These are phyloP conservation scores for Aspergillus arachidicola DNA, from an alignment of 2,329 filamentous ascomycete genomes.

Conservation along the genomic window DNA sequence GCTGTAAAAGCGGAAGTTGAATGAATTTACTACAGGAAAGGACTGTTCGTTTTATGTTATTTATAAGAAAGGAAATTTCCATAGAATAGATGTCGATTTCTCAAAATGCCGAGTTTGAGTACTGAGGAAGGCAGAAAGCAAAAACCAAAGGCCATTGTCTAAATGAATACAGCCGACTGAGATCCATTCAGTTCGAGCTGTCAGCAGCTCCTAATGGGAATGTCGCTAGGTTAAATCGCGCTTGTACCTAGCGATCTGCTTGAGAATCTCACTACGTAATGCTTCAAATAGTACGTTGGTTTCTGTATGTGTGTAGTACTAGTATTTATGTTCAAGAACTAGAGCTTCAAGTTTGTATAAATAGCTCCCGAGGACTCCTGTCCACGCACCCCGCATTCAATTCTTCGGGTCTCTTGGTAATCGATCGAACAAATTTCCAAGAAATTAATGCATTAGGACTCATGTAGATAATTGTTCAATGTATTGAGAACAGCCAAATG, in stretches of 20 bases:
- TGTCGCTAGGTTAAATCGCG: background rate
- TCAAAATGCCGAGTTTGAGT: background rate
- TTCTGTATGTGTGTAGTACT: background rate
- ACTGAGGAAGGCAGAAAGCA: background rate
- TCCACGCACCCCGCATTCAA: background rate
- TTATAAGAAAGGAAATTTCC: background rate
- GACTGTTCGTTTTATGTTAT: background rate
- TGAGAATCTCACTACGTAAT: background rate
- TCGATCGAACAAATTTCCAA: background rate
- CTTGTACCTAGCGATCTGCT: background rate
- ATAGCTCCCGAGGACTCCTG: background rate
- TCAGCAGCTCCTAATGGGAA: no score
- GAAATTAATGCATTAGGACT: background rate
- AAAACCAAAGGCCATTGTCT: background rate
- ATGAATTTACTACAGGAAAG: background rate
- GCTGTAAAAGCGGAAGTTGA: constrained; percentile 19
- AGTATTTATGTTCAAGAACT: background rate
- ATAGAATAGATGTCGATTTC: background rate
- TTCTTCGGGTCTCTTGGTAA: background rate
- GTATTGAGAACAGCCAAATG: background rate
- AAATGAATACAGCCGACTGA: background rate
- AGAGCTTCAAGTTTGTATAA: background rate
- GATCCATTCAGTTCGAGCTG: no score
- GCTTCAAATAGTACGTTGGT: background rate
- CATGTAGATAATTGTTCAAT: background rate